Evolutionary conservation across 257 asterid species (phyloP), one percentile per base, ranked within the genome.

Genomic region (Voacanga thouarsii): DNA sequence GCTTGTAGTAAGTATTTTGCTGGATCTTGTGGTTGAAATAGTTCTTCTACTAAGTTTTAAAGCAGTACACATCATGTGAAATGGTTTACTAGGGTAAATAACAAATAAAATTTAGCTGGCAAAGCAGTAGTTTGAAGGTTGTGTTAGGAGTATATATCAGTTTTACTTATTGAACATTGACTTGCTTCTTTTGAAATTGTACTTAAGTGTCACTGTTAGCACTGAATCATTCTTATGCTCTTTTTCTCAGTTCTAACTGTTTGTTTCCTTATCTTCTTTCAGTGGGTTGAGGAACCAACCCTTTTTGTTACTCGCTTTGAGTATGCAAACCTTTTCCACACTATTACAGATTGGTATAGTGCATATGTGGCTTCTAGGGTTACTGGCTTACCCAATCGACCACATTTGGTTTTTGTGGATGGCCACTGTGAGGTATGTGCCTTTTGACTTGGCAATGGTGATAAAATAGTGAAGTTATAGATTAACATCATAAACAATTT

Each of bases 211-310:
- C 53, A 65, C 5, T 1, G 4, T 14, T 50, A 33, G 56, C 71
- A 43, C 18, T 37, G 30, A 45, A 56, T 66, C 49, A 37, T 0
- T 7, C 50, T 41, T 41, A 68, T 59, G 3, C 67, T n/a, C 33
- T 7, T 45, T 56, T 53, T 72, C 11, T 66, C 39, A 24, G 50
- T 72, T 71, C 47, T 86, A 71, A 75, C 75, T 71, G 33, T 77
- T 71, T 51, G 65, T 47, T 77, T n/a, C 78, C 69, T 44, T 66
- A 7, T 79, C 61, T 75, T 33, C 55, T 86, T 87, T 78, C 93
- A 96, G 99, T 96, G 99, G 98, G 82, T 96, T 71, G 97, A 96
- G 83, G 98, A 96, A 86, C 99, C 99, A 21, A 80, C 92, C 26
- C 86, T 96, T 84, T 83, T 93, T 65, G 89, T 93, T 26, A 96